Base-by-base conservation (phyloP, 352 stramenopile species). In the Phytophthora melonis region DNA sequence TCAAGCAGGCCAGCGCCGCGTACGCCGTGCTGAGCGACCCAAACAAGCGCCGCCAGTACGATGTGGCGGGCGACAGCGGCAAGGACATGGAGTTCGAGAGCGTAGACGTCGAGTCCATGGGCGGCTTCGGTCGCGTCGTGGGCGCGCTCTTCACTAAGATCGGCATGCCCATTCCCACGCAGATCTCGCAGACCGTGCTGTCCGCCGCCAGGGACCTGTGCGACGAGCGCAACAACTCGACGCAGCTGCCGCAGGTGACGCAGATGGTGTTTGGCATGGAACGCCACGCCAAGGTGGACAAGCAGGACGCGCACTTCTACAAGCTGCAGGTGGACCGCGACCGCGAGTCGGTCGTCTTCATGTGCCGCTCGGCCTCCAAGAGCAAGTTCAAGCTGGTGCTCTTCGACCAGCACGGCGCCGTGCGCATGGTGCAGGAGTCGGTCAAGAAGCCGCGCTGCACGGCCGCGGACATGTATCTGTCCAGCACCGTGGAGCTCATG, bases 371-470 rank as follows among this genome's bases (percentile, higher is more conserved):
- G 7, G 77, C 76, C 19, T 83, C 86, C 27, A 97, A 97, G 70
- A 93, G 81, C 82, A 97, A 97, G 77, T 97, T 97, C 70, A 97
- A 97, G 70, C 65, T 97, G 57, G 90, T 97, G 66, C 78, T 97
- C 9, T 97, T 97, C 63, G 90, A 97, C 77, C 65, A 74, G 23
- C 80, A 89, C 21, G 90, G 90, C 58, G 89, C 78, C 14, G 90
- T 97, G 61, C 86, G 89, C 21, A 89, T 94, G 81, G 88, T 96
- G 34, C 89, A 97, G 70, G 90, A 97, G 66, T 93, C 86, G 63
- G 69, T 86, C 34, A 93, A 93, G 72, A 91, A 92, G 41, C 56
- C 89, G 41, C 82, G 83, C 19, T 93, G 86, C 82, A 97, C 90
- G n/a, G 90, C 89, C 14, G 88, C 89, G 1, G 90, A 97, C 72